Conservation (phyloP, 805 yeast species). For the Wickerhamomyces subpelliculosus region DNA sequence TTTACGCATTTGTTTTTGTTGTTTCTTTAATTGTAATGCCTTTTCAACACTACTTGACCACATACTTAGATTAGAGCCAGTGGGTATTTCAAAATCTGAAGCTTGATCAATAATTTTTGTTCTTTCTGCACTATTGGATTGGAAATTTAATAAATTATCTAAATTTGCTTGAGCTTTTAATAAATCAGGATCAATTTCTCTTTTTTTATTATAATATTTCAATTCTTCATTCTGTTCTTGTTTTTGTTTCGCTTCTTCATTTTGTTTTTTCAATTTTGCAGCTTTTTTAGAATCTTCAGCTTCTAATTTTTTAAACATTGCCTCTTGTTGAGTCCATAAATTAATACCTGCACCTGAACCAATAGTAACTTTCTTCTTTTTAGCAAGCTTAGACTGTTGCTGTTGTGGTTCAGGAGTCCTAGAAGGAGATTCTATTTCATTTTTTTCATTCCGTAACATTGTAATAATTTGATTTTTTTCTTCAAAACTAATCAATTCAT, state of each 20-base stretch:
- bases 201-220: constrained; percentile 34
- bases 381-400: constrained; percentile 27
- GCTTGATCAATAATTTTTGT: constrained; percentile 92
- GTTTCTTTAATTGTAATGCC: constrained; percentile 80
- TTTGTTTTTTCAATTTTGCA: constrained; percentile 26
- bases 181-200: constrained; percentile 49
- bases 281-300: constrained; percentile 32
- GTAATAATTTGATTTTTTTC: constrained; percentile 55
- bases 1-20: constrained; percentile 66
- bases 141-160: constrained; percentile 70
- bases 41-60: constrained; percentile 86
- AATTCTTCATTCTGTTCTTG: constrained; percentile 36
- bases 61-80: constrained; percentile 45
- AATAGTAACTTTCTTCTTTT: constrained; percentile 43
- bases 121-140: constrained; percentile 81
- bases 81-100: constrained; percentile 69
- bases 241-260: constrained; percentile 28
- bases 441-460: constrained; percentile 47
- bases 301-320: constrained; percentile 54
- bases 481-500: constrained; percentile 51
- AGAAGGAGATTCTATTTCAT: constrained; percentile 28
- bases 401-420: constrained; percentile 9
- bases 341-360: constrained; percentile 58
- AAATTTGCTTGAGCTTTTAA: constrained; percentile 65
- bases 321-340: constrained; percentile 62